Percentiles rank a stretch among this genome's conserved stretches.
Conservation (phyloP, 2,329 filamentous ascomycete genomes). For the Alternaria arbusti region DNA sequence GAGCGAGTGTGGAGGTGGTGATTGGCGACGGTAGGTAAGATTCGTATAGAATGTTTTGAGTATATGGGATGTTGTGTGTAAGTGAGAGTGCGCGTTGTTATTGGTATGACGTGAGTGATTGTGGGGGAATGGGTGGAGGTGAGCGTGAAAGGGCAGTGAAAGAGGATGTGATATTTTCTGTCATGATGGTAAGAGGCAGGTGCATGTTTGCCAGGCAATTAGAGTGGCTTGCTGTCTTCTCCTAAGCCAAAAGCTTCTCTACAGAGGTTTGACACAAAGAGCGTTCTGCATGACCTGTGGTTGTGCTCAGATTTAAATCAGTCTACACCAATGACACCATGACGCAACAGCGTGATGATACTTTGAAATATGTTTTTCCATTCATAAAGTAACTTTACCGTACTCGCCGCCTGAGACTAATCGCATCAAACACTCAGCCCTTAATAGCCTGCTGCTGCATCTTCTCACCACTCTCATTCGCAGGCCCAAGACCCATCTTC, state of each 20-base stretch:
- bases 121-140: no score
- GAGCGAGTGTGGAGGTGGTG: neutral
- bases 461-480: constrained; percentile 34
- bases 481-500: constrained; percentile 46
- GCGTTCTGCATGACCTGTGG: neutral
- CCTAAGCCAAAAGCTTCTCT: rapidly evolving
- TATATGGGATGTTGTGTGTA: neutral
- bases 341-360: neutral
- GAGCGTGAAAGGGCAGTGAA: neutral
- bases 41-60: neutral
- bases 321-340: neutral
- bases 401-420: neutral
- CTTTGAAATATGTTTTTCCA: neutral
- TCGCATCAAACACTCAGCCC: neutral
- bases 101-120: neutral
- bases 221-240: neutral
- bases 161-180: neutral
- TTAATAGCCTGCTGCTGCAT: constrained; percentile 25
- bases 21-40: neutral
- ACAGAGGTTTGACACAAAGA: neutral
- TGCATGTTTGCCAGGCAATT: neutral
- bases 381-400: neutral
- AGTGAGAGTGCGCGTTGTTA: neutral
- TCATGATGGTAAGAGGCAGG: neutral
- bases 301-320: neutral